A percentile compares a stretch with the other conserved stretches of the same genome.
phyloP scores from a whole-genome alignment of 257 asterid species.

The Hygrophila difformis region DNA sequence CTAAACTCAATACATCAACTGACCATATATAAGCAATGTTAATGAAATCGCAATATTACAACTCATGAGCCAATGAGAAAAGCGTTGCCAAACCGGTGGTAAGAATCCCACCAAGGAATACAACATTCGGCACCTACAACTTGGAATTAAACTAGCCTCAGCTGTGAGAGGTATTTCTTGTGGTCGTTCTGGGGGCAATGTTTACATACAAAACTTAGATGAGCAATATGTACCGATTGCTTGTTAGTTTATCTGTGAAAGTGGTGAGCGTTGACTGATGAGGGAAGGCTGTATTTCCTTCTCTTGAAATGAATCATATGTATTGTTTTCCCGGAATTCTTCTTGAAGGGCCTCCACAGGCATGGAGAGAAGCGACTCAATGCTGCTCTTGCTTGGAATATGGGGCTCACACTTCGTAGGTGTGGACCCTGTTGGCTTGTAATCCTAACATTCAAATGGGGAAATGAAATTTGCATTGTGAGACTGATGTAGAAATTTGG shows the following conservation, averaged over 20 bases:
- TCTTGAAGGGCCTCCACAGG: slow-evolving; percentile 61
- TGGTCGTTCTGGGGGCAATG: no score
- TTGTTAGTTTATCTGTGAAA: slow-evolving; percentile 48
- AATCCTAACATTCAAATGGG: slow-evolving; percentile 31
- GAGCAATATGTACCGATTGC: no score
- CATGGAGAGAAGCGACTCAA: slow-evolving; percentile 61
- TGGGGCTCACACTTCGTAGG: slow-evolving; percentile 47
- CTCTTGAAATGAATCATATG: slow-evolving; percentile 27
- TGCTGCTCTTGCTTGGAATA: slow-evolving; percentile 53
- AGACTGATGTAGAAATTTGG: neutral
- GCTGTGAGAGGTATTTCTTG: no score
- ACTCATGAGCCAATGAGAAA: no score
- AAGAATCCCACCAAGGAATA: no score
- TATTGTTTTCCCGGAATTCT: slow-evolving; percentile 54
- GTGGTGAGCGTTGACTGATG: slow-evolving; percentile 52
- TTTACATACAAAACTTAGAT: no score
- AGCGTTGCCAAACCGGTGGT: no score
- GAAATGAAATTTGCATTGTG: neutral
- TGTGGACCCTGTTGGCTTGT: slow-evolving; percentile 61
- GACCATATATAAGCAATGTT: no score
- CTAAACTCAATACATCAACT: no score
- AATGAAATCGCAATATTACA: no score
- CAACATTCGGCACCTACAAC: no score
- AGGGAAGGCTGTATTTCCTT: slow-evolving; percentile 40
- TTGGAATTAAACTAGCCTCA: no score